phyloP scores from a whole-genome alignment of 1,284 basidiomycete genomes.

The Blastosporella zonata region DNA sequence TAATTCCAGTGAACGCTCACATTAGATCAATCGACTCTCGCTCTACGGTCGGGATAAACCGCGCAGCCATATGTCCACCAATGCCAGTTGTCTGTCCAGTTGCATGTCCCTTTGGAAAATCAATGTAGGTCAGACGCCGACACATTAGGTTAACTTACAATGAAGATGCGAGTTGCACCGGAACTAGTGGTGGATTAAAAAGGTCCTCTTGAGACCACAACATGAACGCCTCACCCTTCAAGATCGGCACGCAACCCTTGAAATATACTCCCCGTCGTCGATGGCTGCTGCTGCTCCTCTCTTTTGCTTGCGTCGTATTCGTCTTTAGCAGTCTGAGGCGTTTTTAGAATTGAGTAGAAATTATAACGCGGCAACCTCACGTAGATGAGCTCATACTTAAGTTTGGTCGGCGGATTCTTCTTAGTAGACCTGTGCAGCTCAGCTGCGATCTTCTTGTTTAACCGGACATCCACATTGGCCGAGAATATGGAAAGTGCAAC shows the following conservation, averaged over 20 bases:
- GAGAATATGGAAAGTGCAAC: conserved; percentile 83
- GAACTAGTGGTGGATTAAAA: conserved; percentile 36
- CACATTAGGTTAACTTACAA: conserved; percentile 44
- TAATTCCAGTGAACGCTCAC: conserved; percentile 40
- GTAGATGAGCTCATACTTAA: conserved; percentile 87
- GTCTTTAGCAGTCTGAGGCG: conserved; percentile 75
- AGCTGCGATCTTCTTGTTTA: conserved; percentile 69
- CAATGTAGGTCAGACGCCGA: background rate
- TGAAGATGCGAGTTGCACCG: conserved; percentile 73
- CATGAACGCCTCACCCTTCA: conserved; percentile 54
- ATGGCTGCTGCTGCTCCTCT: conserved; percentile 59
- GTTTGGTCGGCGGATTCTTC: conserved; percentile 83
- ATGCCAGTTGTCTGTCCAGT: conserved; percentile 93
- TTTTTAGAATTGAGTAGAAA: background rate
- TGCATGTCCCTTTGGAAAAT: conserved; percentile 57
- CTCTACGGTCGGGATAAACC: conserved; percentile 97
- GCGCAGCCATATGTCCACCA: conserved; percentile 86
- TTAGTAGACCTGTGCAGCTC: conserved; percentile 93
- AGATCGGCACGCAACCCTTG: conserved; percentile 83
- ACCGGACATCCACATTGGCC: conserved; percentile 73
- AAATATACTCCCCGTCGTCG: conserved; percentile 76
- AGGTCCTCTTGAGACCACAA: background rate
- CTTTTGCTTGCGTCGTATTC: conserved; percentile 79
- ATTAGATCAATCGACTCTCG: conserved; percentile 91
- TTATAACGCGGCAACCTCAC: conserved; percentile 38